A percentile compares a stretch with the other conserved stretches of the same genome.
Conservation (phyloP, 2,329 filamentous ascomycete species). For the Talaromyces sp. region DNA sequence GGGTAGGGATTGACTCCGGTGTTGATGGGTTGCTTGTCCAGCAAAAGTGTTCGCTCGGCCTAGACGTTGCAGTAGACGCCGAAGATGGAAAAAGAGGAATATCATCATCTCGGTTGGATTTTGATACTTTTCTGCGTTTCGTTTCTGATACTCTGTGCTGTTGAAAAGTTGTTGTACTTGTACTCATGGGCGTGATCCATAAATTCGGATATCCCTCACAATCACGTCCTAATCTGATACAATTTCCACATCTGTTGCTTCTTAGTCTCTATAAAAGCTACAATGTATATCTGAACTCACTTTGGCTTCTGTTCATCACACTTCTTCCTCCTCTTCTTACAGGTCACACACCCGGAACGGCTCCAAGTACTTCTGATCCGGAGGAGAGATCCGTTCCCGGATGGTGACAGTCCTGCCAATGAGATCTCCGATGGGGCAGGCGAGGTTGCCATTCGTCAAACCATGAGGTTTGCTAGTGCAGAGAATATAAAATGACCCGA, state of each 20-base stretch:
- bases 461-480: background rate
- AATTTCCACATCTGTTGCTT: conserved; percentile 30
- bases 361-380: conserved; percentile 35
- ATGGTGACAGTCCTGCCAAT: background rate
- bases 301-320: conserved; percentile 39
- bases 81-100: background rate
- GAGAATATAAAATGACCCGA: background rate
- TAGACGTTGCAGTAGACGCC: background rate
- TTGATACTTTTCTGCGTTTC: conserved; percentile 23
- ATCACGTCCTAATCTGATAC: conserved; percentile 31
- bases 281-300: conserved; percentile 19
- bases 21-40: background rate
- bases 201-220: conserved; percentile 40
- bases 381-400: conserved; percentile 23
- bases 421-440: background rate
- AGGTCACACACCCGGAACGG: conserved; percentile 40
- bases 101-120: conserved; percentile 5
- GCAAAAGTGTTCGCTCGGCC: background rate
- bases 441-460: background rate
- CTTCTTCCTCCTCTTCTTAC: conserved; percentile 38
- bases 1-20: background rate
- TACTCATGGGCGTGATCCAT: conserved; percentile 36
- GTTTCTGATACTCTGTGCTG: conserved; percentile 21
- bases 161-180: conserved; percentile 31
- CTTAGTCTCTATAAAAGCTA: background rate